Base-by-base conservation (phyloP, 305 asterid species). In the Solanum hybrid region DNA sequence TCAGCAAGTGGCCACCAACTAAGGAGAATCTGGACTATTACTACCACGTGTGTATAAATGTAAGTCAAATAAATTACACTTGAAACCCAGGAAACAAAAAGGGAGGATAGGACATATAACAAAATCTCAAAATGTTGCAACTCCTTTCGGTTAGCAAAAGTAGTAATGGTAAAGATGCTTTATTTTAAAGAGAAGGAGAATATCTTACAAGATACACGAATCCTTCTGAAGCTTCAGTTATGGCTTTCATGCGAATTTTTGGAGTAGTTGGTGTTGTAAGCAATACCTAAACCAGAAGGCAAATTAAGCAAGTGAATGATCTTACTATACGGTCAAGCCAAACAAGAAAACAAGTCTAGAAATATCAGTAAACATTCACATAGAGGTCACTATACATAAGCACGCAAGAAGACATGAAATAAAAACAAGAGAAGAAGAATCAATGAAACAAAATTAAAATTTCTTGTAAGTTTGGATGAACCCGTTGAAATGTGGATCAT, bases 201-300 rank as follows among this genome's bases (percentile, higher is more conserved):
- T 51, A 86, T 89, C 98, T 94, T 93, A 97, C 99, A 93, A 97
- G 99, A 93, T 97, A 97, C 81, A 97, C 92, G 76, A 97, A 97
- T 86, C 99, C 99, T 93, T 96, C 98, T 31, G 99, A 94, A 89
- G 95, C 98, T 89, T 96, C 98, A 90, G 93, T 96, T 76, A 97
- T 97, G 82, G 95, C 95, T 93, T 93, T 92, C 99, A 97, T 97
- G 90, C 99, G 96, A 17, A 79, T 92, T 37, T 89, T 88, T 15
- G 99, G 99, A 82, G 99, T 97, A 12, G 99, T 97, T 9, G 99
- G 99, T 68, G 99, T 97, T 38, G 99, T 96, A 79, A 96, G 96
- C 92, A 97, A 94, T 86, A 96, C 99, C 99, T 97, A 92, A 84
- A 91, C 72, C 85, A 85, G 57, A 93, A 87, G 91, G 51, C 5